Conservation (phyloP, 176 grass and related monocot genomes). For the Hyparrhenia diplandra region DNA sequence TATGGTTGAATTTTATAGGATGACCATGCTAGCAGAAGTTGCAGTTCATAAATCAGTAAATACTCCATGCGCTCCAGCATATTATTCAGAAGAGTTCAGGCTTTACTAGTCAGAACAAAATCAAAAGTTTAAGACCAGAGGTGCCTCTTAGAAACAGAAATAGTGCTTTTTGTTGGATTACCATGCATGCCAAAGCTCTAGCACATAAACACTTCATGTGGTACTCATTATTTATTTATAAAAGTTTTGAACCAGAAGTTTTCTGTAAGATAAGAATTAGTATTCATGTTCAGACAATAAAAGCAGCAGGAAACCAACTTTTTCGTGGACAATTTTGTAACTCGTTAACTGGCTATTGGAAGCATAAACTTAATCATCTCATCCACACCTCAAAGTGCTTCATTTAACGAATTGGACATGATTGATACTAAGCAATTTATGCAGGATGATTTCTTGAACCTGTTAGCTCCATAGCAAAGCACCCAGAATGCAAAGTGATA, state of each 20-base stretch:
- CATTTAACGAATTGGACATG: not conserved
- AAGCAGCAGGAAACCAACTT: not conserved
- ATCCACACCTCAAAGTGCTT: not conserved
- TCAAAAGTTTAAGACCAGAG: not conserved
- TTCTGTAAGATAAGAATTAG: not conserved
- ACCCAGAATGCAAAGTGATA: not conserved
- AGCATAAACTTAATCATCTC: not conserved
- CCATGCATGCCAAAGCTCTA: not conserved
- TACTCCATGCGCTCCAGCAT: not conserved
- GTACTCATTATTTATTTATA: not conserved
- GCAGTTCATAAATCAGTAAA: not conserved
- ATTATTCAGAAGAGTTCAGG: not conserved
- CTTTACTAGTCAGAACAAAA: not conserved
- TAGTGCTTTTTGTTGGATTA: not conserved
- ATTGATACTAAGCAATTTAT: not conserved
- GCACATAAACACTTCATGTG: not conserved
- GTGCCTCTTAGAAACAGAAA: not conserved
- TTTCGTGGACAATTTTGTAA: not conserved
- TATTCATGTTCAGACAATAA: not conserved
- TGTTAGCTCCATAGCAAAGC: not conserved
- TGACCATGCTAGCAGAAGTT: not conserved
- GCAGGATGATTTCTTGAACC: not conserved
- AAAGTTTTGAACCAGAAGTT: not conserved
- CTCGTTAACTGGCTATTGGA: not conserved
- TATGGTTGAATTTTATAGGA: too few species aligned